Percentiles rank a stretch among this genome's conserved stretches.
Conservation (phyloP, 805 yeast species). For the Cyberlindnera misumaiensis region DNA sequence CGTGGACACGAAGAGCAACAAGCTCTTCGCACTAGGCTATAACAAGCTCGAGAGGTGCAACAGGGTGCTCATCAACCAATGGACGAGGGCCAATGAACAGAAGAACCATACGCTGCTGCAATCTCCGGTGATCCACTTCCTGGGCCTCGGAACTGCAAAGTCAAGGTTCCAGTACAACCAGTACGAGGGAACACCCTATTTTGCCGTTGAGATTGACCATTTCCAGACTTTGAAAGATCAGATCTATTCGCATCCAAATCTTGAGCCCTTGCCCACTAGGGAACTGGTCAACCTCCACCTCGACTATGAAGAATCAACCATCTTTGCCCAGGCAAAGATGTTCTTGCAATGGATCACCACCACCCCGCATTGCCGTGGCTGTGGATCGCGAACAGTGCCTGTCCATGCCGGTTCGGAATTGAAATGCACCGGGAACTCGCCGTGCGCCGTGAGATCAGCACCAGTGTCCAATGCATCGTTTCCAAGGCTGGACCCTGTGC, state of each 20-base stretch:
- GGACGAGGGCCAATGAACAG: constrained; percentile 16
- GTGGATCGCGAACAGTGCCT: constrained; percentile 61
- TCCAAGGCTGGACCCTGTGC: constrained; percentile 90
- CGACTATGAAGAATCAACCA: constrained; percentile 44
- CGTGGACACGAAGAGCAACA: constrained; percentile 9
- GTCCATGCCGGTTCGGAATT: constrained; percentile 64
- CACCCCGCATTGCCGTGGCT: constrained; percentile 77
- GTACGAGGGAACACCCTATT: constrained; percentile 57
- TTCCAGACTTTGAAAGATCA: constrained; percentile 12
- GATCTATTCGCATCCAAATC: constrained; percentile 3
- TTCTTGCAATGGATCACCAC: constrained; percentile 78
- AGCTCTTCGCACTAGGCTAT: constrained; percentile 10
- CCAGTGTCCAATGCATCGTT: constrained; percentile 74
- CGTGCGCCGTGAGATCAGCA: constrained; percentile 20
- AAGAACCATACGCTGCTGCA: constrained; percentile 6
- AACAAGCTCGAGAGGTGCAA: constrained; percentile 11
- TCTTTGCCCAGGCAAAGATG: constrained; percentile 78
- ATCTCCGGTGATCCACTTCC: constrained; percentile 25
- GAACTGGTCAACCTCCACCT: constrained; percentile 20
- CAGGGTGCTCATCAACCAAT: constrained; percentile 15
- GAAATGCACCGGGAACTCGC: constrained; percentile 31
- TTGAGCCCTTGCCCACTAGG: constrained; percentile 13
- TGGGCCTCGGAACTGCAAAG: constrained; percentile 36
- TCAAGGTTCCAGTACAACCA: constrained; percentile 36
- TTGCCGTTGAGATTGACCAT: constrained; percentile 50